Evolutionary conservation across 805 yeast species (phyloP).

Genomic region (Candida tallmaniae): DNA sequence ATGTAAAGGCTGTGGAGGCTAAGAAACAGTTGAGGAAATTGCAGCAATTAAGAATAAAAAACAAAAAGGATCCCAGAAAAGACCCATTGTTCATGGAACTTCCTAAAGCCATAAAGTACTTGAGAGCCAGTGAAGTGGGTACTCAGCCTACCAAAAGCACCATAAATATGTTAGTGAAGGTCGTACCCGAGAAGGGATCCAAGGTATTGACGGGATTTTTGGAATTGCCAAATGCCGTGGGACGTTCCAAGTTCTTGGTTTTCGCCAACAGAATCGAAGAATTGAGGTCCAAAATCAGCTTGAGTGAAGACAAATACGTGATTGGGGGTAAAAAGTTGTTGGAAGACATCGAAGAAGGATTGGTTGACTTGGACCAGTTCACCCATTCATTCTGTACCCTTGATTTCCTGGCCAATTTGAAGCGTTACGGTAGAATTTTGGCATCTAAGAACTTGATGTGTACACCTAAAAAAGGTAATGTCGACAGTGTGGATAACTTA

Average conservation of each 20-base stretch:
- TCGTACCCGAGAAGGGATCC: slow-evolving; percentile 72
- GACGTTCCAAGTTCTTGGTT: slow-evolving; percentile 60
- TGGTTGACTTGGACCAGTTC: slow-evolving; percentile 45
- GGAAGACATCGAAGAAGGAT: slow-evolving; percentile 51
- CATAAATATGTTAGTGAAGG: slow-evolving; percentile 54
- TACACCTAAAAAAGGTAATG: slow-evolving; percentile 78
- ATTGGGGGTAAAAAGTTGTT: slow-evolving; percentile 75
- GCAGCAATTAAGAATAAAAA: slow-evolving; percentile 19
- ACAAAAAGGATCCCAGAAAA: slow-evolving; percentile 36
- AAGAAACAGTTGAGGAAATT: slow-evolving; percentile 21
- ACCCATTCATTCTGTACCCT: slow-evolving; percentile 85
- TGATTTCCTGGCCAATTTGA: slow-evolving; percentile 62
- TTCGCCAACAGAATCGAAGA: slow-evolving; percentile 55
- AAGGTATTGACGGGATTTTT: slow-evolving; percentile 70
- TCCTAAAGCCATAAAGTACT: slow-evolving; percentile 65
- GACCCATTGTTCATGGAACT: slow-evolving; percentile 70
- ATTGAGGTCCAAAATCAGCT: slow-evolving; percentile 32
- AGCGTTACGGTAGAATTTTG: slow-evolving; percentile 67
- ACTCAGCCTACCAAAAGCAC: slow-evolving; percentile 68
- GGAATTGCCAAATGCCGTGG: slow-evolving; percentile 67
- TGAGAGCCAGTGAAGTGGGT: slow-evolving; percentile 91
- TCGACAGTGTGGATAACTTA: slow-evolving; percentile 52
- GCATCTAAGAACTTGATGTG: slow-evolving; percentile 95
- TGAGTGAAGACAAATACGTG: slow-evolving; percentile 51
- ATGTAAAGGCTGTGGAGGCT: slow-evolving; percentile 4